A percentile compares a stretch with the other conserved stretches of the same genome.
Conservation (phyloP, 1,139 yeast species). For the Hyphopichia fennica region DNA sequence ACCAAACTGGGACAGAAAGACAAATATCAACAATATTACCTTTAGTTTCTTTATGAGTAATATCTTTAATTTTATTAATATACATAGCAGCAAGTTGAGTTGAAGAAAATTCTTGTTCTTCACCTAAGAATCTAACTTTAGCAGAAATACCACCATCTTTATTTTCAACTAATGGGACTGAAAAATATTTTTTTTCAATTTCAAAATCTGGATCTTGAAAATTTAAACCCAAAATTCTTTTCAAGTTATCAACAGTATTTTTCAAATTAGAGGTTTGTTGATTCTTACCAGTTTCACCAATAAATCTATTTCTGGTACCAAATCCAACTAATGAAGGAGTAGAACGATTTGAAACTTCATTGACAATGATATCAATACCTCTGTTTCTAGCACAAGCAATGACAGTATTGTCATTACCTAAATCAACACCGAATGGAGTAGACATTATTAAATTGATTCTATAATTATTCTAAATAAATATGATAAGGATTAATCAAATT, state of each 20-base stretch:
- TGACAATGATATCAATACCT: slow-evolving; percentile 97
- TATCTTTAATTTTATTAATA: slow-evolving; percentile 84
- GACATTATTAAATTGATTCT: slow-evolving; percentile 28
- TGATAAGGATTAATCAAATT: neutral
- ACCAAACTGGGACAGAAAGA: slow-evolving; percentile 96
- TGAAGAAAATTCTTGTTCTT: slow-evolving; percentile 76
- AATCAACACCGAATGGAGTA: slow-evolving; percentile 96
- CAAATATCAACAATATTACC: slow-evolving; percentile 82
- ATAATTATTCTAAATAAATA: neutral
- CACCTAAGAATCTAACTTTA: slow-evolving; percentile 81
- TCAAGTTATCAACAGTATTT: slow-evolving; percentile 92
- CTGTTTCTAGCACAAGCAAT: slow-evolving; percentile 98
- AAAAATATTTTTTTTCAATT: slow-evolving; percentile 71
- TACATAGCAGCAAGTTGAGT: slow-evolving; percentile 94
- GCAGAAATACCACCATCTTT: slow-evolving; percentile 77
- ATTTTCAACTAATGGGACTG: slow-evolving; percentile 63
- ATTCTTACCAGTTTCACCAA: slow-evolving; percentile 94
- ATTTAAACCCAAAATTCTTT: slow-evolving; percentile 84
- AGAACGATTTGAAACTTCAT: slow-evolving; percentile 96
- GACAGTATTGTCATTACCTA: slow-evolving; percentile 92
- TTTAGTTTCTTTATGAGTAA: slow-evolving; percentile 80
- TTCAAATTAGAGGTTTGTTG: slow-evolving; percentile 95
- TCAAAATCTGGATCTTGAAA: slow-evolving; percentile 76
- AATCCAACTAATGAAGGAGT: slow-evolving; percentile 96
- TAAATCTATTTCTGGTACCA: slow-evolving; percentile 82